Evolutionary conservation across 208 protist species (phyloP).

Genomic region (Cochliopodium minus): DNA sequence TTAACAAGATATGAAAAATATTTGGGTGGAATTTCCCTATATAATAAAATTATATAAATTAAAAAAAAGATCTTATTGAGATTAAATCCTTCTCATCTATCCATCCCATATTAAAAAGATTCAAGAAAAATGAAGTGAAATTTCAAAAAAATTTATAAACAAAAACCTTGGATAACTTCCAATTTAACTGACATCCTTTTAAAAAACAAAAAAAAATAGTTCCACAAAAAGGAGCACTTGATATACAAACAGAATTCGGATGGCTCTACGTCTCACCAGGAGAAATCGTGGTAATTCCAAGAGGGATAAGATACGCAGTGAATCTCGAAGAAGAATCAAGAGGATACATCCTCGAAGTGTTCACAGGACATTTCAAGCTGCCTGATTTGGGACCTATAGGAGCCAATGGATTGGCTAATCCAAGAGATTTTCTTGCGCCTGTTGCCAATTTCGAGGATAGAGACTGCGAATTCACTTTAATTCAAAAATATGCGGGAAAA

Average conservation of each 20-base stretch:
- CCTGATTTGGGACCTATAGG: constrained; percentile 66
- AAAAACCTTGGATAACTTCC: no score
- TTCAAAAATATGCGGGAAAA: constrained; percentile 43
- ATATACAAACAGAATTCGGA: constrained; percentile 55
- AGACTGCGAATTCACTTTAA: constrained; percentile 15
- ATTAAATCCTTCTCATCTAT: no score
- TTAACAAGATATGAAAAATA: constrained; percentile 3
- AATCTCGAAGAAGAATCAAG: constrained; percentile 22
- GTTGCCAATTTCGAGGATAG: constrained; percentile 47
- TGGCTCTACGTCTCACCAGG: constrained; percentile 39
- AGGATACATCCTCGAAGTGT: constrained; percentile 63
- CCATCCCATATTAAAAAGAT: no score
- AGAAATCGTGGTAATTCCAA: constrained; percentile 52
- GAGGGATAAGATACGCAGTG: constrained; percentile 50
- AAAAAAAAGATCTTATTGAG: no score
- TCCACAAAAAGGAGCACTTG: constrained; percentile 42
- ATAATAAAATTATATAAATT: no score
- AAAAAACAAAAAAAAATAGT: constrained; percentile 25
- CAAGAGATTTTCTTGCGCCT: constrained; percentile 56
- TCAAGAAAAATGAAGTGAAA: no score
- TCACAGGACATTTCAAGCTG: constrained; percentile 47
- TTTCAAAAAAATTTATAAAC: no score
- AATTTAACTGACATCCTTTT: no score
- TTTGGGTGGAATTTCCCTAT: no score
- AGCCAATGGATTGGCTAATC: constrained; percentile 66